Evolutionary conservation across 108 stramenopile species (phyloP).

Genomic region (Discostella stelligeroides): DNA sequence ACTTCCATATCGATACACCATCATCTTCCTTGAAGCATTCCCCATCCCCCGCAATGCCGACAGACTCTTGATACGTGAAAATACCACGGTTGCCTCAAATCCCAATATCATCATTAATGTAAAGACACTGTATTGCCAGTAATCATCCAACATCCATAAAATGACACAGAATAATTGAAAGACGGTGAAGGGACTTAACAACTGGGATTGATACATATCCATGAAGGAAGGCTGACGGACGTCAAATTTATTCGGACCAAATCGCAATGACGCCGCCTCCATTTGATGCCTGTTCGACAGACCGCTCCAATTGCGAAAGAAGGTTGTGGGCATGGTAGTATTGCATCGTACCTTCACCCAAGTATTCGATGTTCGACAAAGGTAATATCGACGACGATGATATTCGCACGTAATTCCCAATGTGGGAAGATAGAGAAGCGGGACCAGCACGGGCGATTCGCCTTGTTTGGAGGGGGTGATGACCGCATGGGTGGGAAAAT

Average conservation of each 20-base stretch:
- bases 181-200: slow-evolving; percentile 91
- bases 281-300: slow-evolving; percentile 63
- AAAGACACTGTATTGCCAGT: slow-evolving; percentile 92
- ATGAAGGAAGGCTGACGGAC: slow-evolving; percentile 87
- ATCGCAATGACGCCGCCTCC: slow-evolving; percentile 77
- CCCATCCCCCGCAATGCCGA: slow-evolving; percentile 80
- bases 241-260: slow-evolving; percentile 88
- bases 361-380: slow-evolving; percentile 26
- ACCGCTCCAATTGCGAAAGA: slow-evolving; percentile 80
- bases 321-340: slow-evolving; percentile 69
- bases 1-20: slow-evolving; percentile 69
- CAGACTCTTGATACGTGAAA: slow-evolving; percentile 76
- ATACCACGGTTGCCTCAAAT: slow-evolving; percentile 94
- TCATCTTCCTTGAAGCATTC: slow-evolving; percentile 68
- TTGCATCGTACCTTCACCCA: slow-evolving; percentile 92
- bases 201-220: slow-evolving; percentile 94
- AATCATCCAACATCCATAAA: slow-evolving; percentile 96
- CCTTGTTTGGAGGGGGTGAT: slow-evolving; percentile 66
- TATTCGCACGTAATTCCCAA: slow-evolving; percentile 92
- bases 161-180: slow-evolving; percentile 93
- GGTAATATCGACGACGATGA: slow-evolving; percentile 87
- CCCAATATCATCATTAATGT: slow-evolving; percentile 92
- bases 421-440: slow-evolving; percentile 70
- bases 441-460: slow-evolving; percentile 67
- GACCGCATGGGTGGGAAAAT: slow-evolving; percentile 78